Evolutionary conservation across 2,329 filamentous ascomycete species (phyloP), one percentile per base, ranked within the genome.

Genomic region (Bipolaris bicolor): DNA sequence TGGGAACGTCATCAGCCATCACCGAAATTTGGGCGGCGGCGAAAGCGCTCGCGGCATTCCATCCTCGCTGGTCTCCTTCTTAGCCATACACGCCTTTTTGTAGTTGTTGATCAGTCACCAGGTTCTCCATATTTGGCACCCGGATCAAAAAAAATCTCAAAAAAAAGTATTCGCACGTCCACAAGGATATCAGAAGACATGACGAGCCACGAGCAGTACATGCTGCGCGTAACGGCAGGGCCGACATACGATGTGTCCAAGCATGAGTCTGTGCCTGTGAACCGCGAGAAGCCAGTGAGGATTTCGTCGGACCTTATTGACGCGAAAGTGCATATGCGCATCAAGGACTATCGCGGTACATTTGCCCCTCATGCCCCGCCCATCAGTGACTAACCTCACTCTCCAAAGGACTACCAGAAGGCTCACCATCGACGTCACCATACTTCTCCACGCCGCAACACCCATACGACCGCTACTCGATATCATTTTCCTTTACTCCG

Each of bases 211-310:
- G 68, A 72, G 55, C 88, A 90, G 65, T 97, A 95, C 76, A 84
- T 91, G 49, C 83, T 98, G 60, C 86, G 85, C 64, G 88, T 97
- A 53, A 96, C 92, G 0, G 91, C 91, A 1, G 94, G 94, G 2
- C 83, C 90, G 1, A 81, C 81, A 62, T 96, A 97, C 78, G 86
- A 95, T 72, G 77, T 82, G 33, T 77, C 82, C n/a, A 84, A 84
- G n/a, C 92, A 97, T 68, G 78, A 87, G 58, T 80, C 86, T 26
- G 88, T 97, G 9, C 84, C 85, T 3, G 90, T 97, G 73, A 98
- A 97, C 78, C 82, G 81, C 10, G 76, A 88, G 26, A 76, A 85
- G 56, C 83, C 88, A 0, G 72, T 90, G 1, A 80, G 78, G 22
- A 86, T 97, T 66, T 82, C 84, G 20, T 88, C 85, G 44, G 79